These are phyloP conservation scores for Fragilaria radians DNA, from an alignment of 108 stramenopile genomes.

Conservation along the genomic window DNA sequence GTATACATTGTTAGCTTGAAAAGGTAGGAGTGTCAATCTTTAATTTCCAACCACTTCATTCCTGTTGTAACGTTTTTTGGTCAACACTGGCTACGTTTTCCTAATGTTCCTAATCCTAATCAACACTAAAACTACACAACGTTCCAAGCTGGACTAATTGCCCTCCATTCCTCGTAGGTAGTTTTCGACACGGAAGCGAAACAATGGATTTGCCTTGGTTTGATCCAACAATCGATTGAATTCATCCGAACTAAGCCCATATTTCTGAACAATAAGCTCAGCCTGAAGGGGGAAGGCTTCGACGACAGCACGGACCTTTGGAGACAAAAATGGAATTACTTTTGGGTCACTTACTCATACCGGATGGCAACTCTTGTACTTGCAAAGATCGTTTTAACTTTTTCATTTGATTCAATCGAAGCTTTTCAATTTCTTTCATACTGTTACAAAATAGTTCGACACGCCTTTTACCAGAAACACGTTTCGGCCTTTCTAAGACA, in stretches of 20 bases:
- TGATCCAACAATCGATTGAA: constrained; percentile 68
- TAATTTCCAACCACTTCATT: too few relatives aligned
- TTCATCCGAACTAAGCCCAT: constrained; percentile 59
- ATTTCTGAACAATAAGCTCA: constrained; percentile 58
- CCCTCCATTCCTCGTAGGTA: constrained; percentile 26
- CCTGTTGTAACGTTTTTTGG: too few relatives aligned
- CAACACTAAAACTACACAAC: too few relatives aligned
- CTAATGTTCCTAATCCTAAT: too few relatives aligned
- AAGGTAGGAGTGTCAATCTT: too few relatives aligned
- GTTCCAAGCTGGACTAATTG: not conserved
- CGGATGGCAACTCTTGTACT: constrained; percentile 43
- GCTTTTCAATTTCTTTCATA: constrained; percentile 54
- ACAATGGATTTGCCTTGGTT: constrained; percentile 53
- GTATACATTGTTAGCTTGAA: too few relatives aligned
- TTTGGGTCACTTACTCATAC: constrained; percentile 52
- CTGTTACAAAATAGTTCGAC: constrained; percentile 53
- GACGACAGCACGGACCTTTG: constrained; percentile 46
- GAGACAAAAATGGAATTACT: constrained; percentile 45
- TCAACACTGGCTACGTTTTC: too few relatives aligned
- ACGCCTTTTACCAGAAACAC: constrained; percentile 23
- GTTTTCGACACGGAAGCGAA: constrained; percentile 58
- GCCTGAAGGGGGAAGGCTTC: constrained; percentile 54
- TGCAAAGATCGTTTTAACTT: constrained; percentile 31
- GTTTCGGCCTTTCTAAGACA: constrained; percentile 16
- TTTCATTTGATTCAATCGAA: constrained; percentile 46